Evolutionary conservation across 257 asterid genomes (phyloP).

Genomic region (Nicotiana benthamiana): DNA sequence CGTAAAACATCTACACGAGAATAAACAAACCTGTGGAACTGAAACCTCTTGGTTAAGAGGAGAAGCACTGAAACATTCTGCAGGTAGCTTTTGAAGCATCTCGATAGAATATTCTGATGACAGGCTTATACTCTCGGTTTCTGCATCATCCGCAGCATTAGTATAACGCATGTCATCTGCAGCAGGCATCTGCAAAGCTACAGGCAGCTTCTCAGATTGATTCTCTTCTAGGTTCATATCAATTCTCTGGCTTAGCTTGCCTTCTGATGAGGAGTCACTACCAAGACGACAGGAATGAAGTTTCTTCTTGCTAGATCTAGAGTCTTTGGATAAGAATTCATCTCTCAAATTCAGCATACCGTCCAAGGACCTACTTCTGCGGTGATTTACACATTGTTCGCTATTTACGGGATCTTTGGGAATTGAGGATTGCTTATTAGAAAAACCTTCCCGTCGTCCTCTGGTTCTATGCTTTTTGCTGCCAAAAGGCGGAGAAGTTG

Average conservation of each 20-base stretch:
- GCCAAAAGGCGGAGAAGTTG: constrained; percentile 43
- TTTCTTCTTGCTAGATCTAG: constrained; percentile 34
- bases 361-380: constrained; percentile 37
- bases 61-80: constrained; percentile 18
- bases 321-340: constrained; percentile 24
- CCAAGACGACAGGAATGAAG: constrained; percentile 27
- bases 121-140: constrained; percentile 24
- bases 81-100: constrained; percentile 21
- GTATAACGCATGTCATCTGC: constrained; percentile 13
- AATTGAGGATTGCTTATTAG: constrained; percentile 20
- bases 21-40: constrained; percentile 41
- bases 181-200: constrained; percentile 16
- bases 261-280: constrained; percentile 32
- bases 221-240: constrained; percentile 28
- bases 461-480: constrained; percentile 35
- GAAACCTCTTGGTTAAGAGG: constrained; percentile 22
- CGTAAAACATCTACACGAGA: not conserved
- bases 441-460: constrained; percentile 25
- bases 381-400: constrained; percentile 6
- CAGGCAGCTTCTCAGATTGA: constrained; percentile 25
- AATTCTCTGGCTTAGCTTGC: constrained; percentile 24
- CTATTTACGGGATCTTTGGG: constrained; percentile 20
- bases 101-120: constrained; percentile 27
- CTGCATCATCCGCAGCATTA: constrained; percentile 26
- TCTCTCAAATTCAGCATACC: constrained; percentile 32